Evolutionary conservation across 805 yeast genomes (phyloP).

Genomic region (Scheffersomyces amazonensis): DNA sequence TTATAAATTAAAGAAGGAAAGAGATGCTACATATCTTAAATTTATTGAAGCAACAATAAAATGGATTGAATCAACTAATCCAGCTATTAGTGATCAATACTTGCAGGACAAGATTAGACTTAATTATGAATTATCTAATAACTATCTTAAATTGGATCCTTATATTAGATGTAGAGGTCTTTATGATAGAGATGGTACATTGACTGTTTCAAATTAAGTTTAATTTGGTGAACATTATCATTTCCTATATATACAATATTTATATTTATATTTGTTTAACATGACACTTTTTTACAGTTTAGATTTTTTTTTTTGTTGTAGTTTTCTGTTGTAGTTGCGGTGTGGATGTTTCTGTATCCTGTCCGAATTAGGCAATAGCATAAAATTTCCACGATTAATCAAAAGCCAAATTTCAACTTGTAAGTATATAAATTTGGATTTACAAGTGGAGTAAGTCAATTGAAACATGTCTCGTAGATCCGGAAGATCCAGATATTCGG

Average conservation of each 20-base stretch:
- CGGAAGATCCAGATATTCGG: conserved; percentile 19
- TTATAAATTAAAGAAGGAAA: conserved; percentile 44
- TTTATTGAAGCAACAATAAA: conserved; percentile 64
- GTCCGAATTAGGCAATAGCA: no score
- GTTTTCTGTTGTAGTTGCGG: neutral
- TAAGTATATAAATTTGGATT: no score
- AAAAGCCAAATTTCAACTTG: no score
- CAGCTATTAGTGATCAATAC: conserved; percentile 45
- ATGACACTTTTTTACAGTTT: neutral
- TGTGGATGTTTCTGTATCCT: neutral
- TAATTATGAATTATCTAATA: conserved; percentile 52
- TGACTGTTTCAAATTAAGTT: conserved; percentile 24
- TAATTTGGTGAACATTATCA: neutral
- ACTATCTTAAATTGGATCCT: conserved; percentile 73
- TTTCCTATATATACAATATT: neutral
- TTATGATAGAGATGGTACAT: conserved; percentile 72
- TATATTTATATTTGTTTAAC: no score
- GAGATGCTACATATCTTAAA: conserved; percentile 50
- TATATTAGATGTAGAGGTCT: conserved; percentile 75
- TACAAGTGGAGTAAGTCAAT: no score
- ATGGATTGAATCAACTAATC: conserved; percentile 72
- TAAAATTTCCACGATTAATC: no score
- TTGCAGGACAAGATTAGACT: conserved; percentile 53
- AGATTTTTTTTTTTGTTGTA: no score
- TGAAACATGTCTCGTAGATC: conserved; percentile 27